phyloP scores from a whole-genome alignment of 306 rosid genomes.

The Cucumis sativus region DNA sequence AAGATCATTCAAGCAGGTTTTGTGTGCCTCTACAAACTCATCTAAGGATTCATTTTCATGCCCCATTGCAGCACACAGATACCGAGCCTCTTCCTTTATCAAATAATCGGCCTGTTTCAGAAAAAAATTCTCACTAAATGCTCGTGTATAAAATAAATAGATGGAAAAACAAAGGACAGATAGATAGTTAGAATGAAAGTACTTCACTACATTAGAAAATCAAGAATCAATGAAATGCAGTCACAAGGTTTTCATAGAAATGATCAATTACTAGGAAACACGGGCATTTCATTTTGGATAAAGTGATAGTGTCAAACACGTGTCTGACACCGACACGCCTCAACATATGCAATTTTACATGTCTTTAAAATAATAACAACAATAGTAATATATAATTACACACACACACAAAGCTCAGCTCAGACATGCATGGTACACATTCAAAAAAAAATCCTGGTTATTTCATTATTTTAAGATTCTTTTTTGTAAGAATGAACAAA shows the following conservation, averaged over 20 bases:
- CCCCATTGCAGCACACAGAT: slow-evolving; percentile 75
- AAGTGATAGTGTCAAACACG: too few species aligned
- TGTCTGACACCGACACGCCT: too few species aligned
- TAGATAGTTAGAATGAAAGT: not conserved
- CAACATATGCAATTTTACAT: too few species aligned
- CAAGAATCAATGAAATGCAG: not conserved
- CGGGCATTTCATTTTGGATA: too few species aligned
- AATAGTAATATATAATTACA: too few species aligned
- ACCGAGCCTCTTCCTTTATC: slow-evolving; percentile 59
- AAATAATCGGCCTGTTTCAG: slow-evolving; percentile 56
- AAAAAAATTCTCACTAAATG: not conserved
- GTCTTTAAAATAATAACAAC: too few species aligned
- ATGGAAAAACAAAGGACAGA: not conserved
- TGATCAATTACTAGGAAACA: not conserved
- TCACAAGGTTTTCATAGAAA: not conserved
- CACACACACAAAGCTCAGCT: too few species aligned
- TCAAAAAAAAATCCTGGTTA: too few species aligned
- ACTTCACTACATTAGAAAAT: not conserved
- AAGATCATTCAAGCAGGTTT: slow-evolving; percentile 66
- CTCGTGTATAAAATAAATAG: not conserved
- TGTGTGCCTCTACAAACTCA: slow-evolving; percentile 86
- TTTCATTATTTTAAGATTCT: too few species aligned
- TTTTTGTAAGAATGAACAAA: too few species aligned
- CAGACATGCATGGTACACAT: too few species aligned
- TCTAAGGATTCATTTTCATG: slow-evolving; percentile 67